Evolutionary conservation across 441 rosid genomes (phyloP).

Genomic region (Sinapis alba): DNA sequence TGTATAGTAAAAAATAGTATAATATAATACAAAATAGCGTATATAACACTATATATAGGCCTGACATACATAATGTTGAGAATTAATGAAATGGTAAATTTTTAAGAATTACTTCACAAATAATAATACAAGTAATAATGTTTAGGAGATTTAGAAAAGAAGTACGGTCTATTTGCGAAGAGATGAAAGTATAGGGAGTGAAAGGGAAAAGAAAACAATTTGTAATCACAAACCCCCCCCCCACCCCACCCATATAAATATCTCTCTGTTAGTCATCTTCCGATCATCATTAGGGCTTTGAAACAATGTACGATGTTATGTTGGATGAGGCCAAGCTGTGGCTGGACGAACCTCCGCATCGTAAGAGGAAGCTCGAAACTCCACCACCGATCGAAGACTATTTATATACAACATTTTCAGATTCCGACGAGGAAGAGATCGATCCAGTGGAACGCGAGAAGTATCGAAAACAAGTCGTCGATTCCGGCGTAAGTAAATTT

Average conservation of each 20-base stretch:
- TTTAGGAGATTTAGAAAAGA: too few species aligned
- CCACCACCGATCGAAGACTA: not conserved
- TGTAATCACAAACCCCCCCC: not conserved
- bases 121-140: too few species aligned
- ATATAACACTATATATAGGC: too few species aligned
- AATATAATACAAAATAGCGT: too few species aligned
- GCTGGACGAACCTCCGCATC: not conserved
- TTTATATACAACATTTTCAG: not conserved
- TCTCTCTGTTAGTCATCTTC: not conserved
- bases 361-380: not conserved
- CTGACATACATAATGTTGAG: not conserved
- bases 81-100: too few species aligned
- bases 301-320: not conserved
- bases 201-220: not conserved
- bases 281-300: not conserved
- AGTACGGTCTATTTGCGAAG: not conserved
- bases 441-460: not conserved
- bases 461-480: not conserved
- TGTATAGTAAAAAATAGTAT: too few species aligned
- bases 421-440: not conserved
- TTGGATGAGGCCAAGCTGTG: not conserved
- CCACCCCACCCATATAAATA: not conserved
- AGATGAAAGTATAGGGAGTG: not conserved
- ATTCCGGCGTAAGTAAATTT: not conserved
- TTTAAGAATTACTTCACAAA: too few species aligned